A percentile compares a stretch with the other conserved stretches of the same genome.
Evolutionary conservation across 1,284 basidiomycete genomes (phyloP).

Genomic region (Trichosporon sp.): DNA sequence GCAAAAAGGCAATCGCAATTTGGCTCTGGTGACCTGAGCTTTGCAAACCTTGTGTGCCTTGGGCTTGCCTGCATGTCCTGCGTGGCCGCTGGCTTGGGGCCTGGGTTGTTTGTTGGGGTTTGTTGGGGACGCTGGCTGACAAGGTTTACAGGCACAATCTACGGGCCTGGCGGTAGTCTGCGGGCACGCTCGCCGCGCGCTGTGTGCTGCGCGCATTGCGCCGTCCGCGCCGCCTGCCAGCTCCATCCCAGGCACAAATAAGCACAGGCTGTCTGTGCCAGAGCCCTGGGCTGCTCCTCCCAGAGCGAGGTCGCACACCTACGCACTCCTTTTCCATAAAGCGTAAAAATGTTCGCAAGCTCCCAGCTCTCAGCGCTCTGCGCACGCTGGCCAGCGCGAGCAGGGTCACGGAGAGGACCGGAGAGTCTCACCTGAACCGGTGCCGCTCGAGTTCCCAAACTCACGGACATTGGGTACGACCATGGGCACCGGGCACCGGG

Average conservation of each 20-base stretch:
- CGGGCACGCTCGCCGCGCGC: not conserved
- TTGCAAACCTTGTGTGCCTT: not conserved
- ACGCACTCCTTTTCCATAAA: not conserved
- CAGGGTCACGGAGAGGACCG: not conserved
- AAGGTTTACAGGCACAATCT: not conserved
- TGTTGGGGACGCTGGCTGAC: not conserved
- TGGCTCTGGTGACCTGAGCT: not conserved
- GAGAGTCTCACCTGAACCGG: not conserved
- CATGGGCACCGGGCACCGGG: not conserved
- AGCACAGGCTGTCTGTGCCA: not conserved
- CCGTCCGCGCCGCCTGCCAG: no score
- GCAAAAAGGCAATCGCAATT: slow-evolving; percentile 4
- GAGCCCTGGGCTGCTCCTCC: not conserved
- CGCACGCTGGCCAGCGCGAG: not conserved
- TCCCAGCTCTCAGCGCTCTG: not conserved
- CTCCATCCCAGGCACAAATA: not conserved
- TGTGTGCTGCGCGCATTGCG: no score
- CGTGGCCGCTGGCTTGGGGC: not conserved
- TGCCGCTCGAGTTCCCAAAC: not conserved
- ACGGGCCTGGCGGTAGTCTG: not conserved
- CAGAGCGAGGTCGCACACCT: not conserved
- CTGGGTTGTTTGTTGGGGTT: not conserved
- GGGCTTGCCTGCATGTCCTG: not conserved
- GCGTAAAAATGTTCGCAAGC: not conserved
- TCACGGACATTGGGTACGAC: not conserved